Base-by-base conservation (phyloP, 2,329 filamentous ascomycete species). In the Neophaeococcomyces aloes region DNA sequence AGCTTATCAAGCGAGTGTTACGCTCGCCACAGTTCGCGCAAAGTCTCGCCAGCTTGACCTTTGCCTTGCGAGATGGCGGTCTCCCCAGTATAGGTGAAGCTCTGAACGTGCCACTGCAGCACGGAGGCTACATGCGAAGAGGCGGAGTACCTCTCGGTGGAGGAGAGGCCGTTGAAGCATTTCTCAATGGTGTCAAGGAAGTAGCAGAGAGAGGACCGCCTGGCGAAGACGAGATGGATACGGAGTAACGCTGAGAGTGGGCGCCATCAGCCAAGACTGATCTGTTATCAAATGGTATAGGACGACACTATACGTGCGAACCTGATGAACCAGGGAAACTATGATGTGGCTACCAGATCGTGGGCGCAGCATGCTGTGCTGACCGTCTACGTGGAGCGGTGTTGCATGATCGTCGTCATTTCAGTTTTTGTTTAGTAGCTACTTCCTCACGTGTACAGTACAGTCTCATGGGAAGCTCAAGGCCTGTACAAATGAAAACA, bases 11-110 rank as follows among this genome's bases (percentile, higher is more conserved):
- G 61, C 82, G 81, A 58, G 87, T 96, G 6, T 67, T 96, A 11
- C 78, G 85, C 51, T 93, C 85, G 52, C 89, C 91, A 14, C 91
- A 98, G 59, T 87, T 98, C 58, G 77, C 79, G 48, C 91, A 96
- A 62, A 89, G 86, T 53, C 66, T 95, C 30, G 77, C 79, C 1
- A 91, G 83, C 59, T 67, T 98, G 54, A 94, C 87, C 0, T 79
- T 87, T 63, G 91, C 91, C 10, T 69, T 98, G 44, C 74, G 87
- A 45, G 89, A 96, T 55, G 91, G 91, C 10, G 91, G 89, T 0
- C 65, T 98, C 45, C 88, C 89, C 3, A 93, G 81, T 55, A 83
- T 98, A 51, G 83, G 86, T 5, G 87, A 94, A 56, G 89, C 88
- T 3, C 68, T 98, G 30, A 76, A 79, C 5, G 76, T 96, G 46